These are phyloP conservation scores for Saccharomycopsis schoenii DNA, from an alignment of 805 yeast genomes.

Conservation along the genomic window DNA sequence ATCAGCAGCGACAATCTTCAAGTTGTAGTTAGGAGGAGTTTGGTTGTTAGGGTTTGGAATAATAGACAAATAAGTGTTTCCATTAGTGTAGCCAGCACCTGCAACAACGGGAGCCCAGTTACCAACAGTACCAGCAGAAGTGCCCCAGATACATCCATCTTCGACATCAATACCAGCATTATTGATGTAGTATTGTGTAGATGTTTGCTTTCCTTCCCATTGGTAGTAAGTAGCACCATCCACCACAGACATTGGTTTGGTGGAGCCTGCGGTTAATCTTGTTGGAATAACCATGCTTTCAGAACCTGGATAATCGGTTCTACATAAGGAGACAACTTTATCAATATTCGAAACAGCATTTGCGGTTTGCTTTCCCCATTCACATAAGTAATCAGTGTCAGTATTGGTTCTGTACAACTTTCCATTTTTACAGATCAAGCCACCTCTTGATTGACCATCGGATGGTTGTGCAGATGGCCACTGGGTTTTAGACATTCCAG, in stretches of 20 bases:
- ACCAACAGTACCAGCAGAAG: slow-evolving; percentile 68
- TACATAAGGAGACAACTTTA: slow-evolving; percentile 76
- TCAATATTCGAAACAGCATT: slow-evolving; percentile 52
- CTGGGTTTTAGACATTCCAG: slow-evolving; percentile 76
- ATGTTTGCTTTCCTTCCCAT: slow-evolving; percentile 76
- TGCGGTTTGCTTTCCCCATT: slow-evolving; percentile 64
- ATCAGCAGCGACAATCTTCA: slow-evolving; percentile 66
- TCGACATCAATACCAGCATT: slow-evolving; percentile 84
- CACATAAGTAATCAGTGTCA: slow-evolving; percentile 45
- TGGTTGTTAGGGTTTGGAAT: slow-evolving; percentile 91
- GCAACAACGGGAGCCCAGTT: slow-evolving; percentile 96
- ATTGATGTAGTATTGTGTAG: slow-evolving; percentile 95
- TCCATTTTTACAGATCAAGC: slow-evolving; percentile 54
- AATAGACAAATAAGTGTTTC: slow-evolving; percentile 72
- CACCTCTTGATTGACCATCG: slow-evolving; percentile 64
- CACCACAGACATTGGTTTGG: slow-evolving; percentile 65
- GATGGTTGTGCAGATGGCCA: slow-evolving; percentile 64
- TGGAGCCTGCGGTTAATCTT: slow-evolving; percentile 54
- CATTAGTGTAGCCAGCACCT: slow-evolving; percentile 80
- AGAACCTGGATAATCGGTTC: slow-evolving; percentile 98
- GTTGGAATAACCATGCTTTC: slow-evolving; percentile 98
- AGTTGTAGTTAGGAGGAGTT: slow-evolving; percentile 58
- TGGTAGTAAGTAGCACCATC: slow-evolving; percentile 65
- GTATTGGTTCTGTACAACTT: slow-evolving; percentile 51
- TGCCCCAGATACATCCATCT: slow-evolving; percentile 95